Percentiles rank a stretch among this genome's conserved stretches.
Evolutionary conservation across 108 stramenopile genomes (phyloP).

Genomic region (Seminavis robusta): DNA sequence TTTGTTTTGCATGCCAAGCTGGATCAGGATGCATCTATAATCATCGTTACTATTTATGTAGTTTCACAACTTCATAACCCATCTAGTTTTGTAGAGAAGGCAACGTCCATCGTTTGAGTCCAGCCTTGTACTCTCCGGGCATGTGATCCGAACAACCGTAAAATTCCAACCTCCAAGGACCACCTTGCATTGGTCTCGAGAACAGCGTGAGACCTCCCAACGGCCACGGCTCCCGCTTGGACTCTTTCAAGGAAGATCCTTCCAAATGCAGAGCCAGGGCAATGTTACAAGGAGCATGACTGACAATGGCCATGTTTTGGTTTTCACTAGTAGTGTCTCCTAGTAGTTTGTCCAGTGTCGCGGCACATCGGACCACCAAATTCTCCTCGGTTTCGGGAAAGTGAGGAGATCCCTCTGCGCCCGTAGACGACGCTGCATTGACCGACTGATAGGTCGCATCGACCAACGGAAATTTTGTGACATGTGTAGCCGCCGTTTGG

Average conservation of each 20-base stretch:
- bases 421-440: constrained; percentile 40
- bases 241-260: constrained; percentile 23
- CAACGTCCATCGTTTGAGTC: constrained; percentile 57
- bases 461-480: constrained; percentile 33
- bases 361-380: constrained; percentile 47
- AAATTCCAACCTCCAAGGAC: constrained; percentile 53
- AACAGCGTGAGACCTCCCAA: constrained; percentile 69
- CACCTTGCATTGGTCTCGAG: constrained; percentile 13
- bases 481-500: constrained; percentile 30
- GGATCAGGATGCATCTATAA: too few relatives aligned
- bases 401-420: constrained; percentile 8
- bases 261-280: constrained; percentile 56
- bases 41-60: too few relatives aligned
- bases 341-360: constrained; percentile 41
- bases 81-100: constrained; percentile 39
- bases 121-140: constrained; percentile 63
- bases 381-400: constrained; percentile 4
- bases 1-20: too few relatives aligned
- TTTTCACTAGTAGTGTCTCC: constrained; percentile 21
- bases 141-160: constrained; percentile 66
- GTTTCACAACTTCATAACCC: too few relatives aligned
- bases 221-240: constrained; percentile 50
- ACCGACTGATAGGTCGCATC: constrained; percentile 44
- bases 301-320: constrained; percentile 69
- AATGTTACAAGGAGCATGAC: constrained; percentile 68